These are phyloP conservation scores for Kentomonas sorsogonicus DNA, from an alignment of 208 protist species.

Conservation along the genomic window DNA sequence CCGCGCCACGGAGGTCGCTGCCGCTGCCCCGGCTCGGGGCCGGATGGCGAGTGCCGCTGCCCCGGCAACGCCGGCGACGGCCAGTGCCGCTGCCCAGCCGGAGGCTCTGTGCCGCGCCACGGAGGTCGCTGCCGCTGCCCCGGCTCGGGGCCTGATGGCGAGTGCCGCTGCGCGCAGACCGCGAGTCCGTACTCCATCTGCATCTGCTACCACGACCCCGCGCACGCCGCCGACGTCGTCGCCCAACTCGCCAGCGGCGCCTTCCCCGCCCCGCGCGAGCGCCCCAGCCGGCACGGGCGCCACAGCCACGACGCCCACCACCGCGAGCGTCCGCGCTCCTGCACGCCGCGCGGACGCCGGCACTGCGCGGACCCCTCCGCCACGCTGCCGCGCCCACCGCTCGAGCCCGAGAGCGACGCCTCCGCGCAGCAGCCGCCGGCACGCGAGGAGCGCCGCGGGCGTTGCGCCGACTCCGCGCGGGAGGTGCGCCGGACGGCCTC, in stretches of 20 bases:
- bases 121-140: conserved; percentile 1
- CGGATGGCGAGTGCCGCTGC: no score
- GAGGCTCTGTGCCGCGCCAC: not conserved
- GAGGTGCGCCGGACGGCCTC: not conserved
- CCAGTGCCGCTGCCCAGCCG: conserved; percentile 4
- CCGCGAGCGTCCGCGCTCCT: no score
- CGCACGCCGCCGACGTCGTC: conserved; percentile 24
- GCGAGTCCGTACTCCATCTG: conserved; percentile 8
- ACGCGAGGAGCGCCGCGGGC: conserved; percentile 2
- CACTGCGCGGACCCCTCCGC: no score
- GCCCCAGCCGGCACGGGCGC: no score
- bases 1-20: not conserved
- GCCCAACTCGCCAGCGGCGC: conserved; percentile 23
- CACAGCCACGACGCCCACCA: no score
- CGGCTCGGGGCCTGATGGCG: no score
- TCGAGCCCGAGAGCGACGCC: no score
- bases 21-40: not conserved
- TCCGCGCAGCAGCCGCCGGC: no score
- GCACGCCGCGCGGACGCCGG: no score
- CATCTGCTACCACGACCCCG: conserved; percentile 6
- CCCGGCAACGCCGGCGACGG: not conserved
- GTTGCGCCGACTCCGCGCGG: not conserved
- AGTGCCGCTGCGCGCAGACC: not conserved
- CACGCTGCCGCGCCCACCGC: conserved; percentile 4
- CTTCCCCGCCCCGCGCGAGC: no score